Evolutionary conservation across 352 stramenopile species (phyloP), one percentile per base, ranked within the genome.

Genomic region (Pythium vanterpoolii): DNA sequence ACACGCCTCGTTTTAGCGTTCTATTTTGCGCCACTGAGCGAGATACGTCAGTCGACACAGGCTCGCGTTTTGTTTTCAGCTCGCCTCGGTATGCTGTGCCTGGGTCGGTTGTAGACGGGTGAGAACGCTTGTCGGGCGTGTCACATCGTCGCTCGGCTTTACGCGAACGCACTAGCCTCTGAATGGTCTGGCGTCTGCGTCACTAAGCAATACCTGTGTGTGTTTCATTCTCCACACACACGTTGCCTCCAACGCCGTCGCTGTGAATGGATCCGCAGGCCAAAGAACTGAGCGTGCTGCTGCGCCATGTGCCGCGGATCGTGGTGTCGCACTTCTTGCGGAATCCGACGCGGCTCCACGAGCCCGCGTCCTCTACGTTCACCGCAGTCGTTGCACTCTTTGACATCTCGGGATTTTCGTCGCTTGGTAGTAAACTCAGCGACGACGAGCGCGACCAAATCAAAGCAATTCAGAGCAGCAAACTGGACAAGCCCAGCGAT

Each of bases 341-440:
- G 24, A 76, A 74, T 1, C 76, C 68, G 3, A 69, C 86, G 40
- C 74, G 68, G 3, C 73, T 81, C 10, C 71, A 66, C 21, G 79
- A 72, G 10, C 79, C 82, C 5, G 75, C 80, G 63, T 74, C 68
- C 28, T 60, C 44, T 18, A 64, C 68, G 5, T 90, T 90, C 50
- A 67, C 76, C 0, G 83, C 78, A 0, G 79, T 88, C 5, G 80
- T 95, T 11, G 86, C 76, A 10, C 66, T 96, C 13, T 95, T 96
- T 46, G 85, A 95, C 56, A 92, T 95, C 31, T 92, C 80, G 13
- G 87, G 86, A 4, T 96, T 95, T 62, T 94, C 86, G 0, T 90
- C 78, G 6, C 79, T 95, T 13, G 86, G 83, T 19, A 90, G 86
- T 56, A 76, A 76, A 52, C 77, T 89, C 30, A 83, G 63, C 23